Conservation (phyloP, 2,329 filamentous ascomycete species). For the Helotiales sp. region DNA sequence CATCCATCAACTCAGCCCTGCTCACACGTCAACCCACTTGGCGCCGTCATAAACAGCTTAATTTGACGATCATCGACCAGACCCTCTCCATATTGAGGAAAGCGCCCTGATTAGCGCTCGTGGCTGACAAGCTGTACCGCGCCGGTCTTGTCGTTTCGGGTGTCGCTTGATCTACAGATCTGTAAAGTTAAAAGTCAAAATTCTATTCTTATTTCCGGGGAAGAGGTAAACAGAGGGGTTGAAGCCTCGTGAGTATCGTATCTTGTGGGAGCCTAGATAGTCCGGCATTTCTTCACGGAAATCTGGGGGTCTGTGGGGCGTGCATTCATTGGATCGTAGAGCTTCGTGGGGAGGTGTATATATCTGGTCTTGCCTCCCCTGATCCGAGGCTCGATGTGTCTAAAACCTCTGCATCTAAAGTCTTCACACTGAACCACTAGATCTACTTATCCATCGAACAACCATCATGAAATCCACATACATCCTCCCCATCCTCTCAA, state of each 20-base stretch:
- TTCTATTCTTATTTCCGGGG: too few species aligned
- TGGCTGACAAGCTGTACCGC: not conserved
- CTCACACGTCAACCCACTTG: not conserved
- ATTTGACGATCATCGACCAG: not conserved
- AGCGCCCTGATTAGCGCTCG: not conserved
- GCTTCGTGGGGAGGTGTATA: not conserved
- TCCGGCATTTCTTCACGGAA: too few species aligned
- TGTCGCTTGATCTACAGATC: not conserved
- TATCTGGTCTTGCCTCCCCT: not conserved
- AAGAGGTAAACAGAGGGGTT: too few species aligned
- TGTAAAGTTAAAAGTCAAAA: too few species aligned
- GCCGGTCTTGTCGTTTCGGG: not conserved
- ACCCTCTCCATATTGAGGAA: not conserved
- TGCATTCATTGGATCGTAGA: not conserved
- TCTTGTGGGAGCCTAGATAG: too few species aligned
- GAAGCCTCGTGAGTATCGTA: too few species aligned
- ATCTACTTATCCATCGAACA: not conserved
- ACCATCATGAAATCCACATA: not conserved
- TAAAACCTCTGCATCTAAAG: too few species aligned
- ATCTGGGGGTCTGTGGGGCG: too few species aligned
- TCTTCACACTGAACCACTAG: too few species aligned
- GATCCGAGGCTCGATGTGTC: not conserved
- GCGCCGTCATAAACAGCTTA: not conserved
- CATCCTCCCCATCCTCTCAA: not conserved
- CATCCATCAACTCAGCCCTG: not conserved